Conservation (phyloP, 1,139 yeast species). For the Geotrichum phurueaensis region DNA sequence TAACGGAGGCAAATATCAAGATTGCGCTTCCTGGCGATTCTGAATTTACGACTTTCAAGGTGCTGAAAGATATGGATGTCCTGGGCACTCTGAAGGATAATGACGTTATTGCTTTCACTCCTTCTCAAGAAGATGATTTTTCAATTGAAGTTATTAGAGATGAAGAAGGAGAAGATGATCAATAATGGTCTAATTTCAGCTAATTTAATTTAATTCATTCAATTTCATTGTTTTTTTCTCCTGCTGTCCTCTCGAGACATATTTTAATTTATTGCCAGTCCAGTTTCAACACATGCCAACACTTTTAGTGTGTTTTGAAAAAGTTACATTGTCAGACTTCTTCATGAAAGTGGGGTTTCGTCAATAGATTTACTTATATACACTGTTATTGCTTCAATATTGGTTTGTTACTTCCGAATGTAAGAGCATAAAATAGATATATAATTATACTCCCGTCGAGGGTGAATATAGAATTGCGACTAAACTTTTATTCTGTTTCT, state of each 20-base stretch:
- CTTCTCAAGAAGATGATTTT: constrained; percentile 5
- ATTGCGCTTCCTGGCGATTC: constrained; percentile 8
- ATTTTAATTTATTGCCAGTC: background rate
- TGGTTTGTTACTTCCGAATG: too few species aligned
- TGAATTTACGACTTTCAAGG: background rate
- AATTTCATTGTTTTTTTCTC: background rate
- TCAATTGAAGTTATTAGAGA: constrained; percentile 5
- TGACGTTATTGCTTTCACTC: constrained; percentile 10
- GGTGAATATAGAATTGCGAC: too few species aligned
- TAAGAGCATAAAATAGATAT: too few species aligned
- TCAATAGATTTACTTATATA: too few species aligned
- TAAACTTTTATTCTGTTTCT: background rate
- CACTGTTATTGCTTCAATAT: too few species aligned
- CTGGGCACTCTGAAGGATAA: constrained; percentile 10
- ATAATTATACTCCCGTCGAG: too few species aligned
- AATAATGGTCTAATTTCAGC: too few species aligned
- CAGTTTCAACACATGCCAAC: background rate
- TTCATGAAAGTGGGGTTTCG: background rate
- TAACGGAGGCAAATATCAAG: background rate
- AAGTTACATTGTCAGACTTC: background rate
- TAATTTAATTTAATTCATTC: background rate
- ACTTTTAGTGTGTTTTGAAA: background rate
- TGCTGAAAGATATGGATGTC: constrained; percentile 2
- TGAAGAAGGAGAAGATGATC: constrained; percentile 12
- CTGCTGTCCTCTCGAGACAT: background rate